phyloP scores from a whole-genome alignment of 169 alveolate genomes.

The Cryptosporidium sp. region DNA sequence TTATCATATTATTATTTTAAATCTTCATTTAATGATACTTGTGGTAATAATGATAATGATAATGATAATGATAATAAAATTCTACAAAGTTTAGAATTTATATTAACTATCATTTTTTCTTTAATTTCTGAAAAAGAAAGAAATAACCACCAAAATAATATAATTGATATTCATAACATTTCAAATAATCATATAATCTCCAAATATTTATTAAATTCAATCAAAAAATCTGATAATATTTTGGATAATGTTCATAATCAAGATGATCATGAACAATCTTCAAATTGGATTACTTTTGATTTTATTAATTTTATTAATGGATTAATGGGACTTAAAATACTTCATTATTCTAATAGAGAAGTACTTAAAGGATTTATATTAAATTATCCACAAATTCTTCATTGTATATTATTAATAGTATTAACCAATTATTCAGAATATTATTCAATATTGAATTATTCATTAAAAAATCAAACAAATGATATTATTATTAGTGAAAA shows the following conservation, averaged over 20 bases:
- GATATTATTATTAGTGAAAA: not conserved
- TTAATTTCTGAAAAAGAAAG: constrained; percentile 50
- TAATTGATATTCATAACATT: not conserved
- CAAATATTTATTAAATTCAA: constrained; percentile 24
- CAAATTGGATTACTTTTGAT: constrained; percentile 30
- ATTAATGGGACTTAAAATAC: constrained; percentile 33
- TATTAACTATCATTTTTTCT: constrained; percentile 24
- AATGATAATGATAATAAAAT: not conserved
- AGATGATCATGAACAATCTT: not conserved
- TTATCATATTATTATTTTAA: constrained; percentile 3
- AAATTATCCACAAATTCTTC: constrained; percentile 62
- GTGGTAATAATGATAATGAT: not conserved
- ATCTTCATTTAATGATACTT: not conserved
- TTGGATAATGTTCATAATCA: not conserved
- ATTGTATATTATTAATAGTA: constrained; percentile 33
- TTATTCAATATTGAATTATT: not conserved
- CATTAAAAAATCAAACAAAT: not conserved
- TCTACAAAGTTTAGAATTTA: constrained; percentile 22
- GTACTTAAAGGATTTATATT: constrained; percentile 14
- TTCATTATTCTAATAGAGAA: constrained; percentile 35
- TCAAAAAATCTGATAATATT: not conserved
- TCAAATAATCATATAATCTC: constrained; percentile 19
- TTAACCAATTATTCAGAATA: constrained; percentile 36
- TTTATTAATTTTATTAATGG: constrained; percentile 22
- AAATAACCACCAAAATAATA: not conserved